A percentile compares a stretch with the other conserved stretches of the same genome.
Conservation (phyloP, 2,329 filamentous ascomycete species). For the Microdochium bolleyi region DNA sequence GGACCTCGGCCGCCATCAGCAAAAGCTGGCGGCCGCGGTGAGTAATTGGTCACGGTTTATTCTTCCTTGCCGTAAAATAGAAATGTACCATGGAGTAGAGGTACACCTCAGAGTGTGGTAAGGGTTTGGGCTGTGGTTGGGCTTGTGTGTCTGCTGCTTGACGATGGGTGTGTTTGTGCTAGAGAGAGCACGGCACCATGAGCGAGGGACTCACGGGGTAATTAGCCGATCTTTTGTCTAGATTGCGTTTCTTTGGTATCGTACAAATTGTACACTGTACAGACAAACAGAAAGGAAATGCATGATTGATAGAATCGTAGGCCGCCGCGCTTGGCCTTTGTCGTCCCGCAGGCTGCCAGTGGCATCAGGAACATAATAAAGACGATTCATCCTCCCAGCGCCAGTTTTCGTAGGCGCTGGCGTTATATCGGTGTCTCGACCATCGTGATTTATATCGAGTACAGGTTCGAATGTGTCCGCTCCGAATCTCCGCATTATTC, state of each 20-base stretch:
- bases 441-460: neutral
- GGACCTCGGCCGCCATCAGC: neutral
- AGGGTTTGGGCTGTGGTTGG: neutral
- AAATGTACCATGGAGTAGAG: neutral
- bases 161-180: too few relatives aligned
- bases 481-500: conserved; percentile 14
- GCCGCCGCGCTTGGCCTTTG: neutral
- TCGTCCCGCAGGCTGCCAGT: conserved; percentile 3
- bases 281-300: conserved; percentile 13
- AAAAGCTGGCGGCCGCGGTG: neutral
- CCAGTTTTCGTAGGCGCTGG: neutral
- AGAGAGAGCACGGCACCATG: too few relatives aligned
- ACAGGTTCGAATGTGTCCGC: conserved; percentile 11
- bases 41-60: neutral
- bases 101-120: conserved; percentile 1
- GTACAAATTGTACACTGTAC: conserved; percentile 19
- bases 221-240: neutral
- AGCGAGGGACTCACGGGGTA: too few relatives aligned
- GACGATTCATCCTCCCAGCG: neutral
- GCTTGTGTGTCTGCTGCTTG: too few relatives aligned
- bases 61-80: conserved; percentile 1
- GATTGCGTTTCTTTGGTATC: conserved; percentile 17
- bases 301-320: neutral
- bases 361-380: neutral
- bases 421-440: neutral